Evolutionary conservation across 306 rosid species (phyloP).

Genomic region (Vachellia collinsii): DNA sequence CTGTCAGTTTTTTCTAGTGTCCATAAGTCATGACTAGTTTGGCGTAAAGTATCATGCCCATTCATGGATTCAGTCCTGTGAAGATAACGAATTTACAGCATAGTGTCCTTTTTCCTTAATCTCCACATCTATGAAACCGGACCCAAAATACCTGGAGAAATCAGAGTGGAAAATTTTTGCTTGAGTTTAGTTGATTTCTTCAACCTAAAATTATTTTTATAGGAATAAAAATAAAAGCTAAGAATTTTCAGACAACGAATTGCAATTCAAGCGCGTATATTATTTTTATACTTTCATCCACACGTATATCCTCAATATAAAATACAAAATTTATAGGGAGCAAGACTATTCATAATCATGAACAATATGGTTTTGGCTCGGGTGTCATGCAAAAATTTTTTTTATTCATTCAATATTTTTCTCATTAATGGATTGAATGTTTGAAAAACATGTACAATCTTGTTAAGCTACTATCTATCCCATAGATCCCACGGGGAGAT

Average conservation of each 20-base stretch:
- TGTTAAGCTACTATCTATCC: no score
- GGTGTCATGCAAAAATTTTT: not conserved
- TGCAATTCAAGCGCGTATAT: not conserved
- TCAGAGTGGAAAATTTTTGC: not conserved
- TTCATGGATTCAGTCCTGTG: not conserved
- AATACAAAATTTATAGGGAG: no score
- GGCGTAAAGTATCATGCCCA: not conserved
- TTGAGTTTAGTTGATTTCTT: not conserved
- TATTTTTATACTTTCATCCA: constrained; percentile 1
- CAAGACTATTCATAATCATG: no score
- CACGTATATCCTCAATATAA: not conserved
- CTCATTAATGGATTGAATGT: not conserved
- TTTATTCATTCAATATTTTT: not conserved
- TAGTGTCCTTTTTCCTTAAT: not conserved
- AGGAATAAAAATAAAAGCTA: not conserved
- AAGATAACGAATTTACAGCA: not conserved
- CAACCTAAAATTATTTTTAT: not conserved
- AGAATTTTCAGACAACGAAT: not conserved
- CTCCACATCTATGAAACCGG: not conserved
- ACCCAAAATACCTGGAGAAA: not conserved
- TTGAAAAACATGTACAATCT: not conserved
- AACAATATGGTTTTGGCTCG: not conserved
- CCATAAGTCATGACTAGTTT: not conserved
- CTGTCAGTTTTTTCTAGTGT: constrained; percentile 8
- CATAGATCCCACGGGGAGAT: not conserved